Evolutionary conservation across 148 eudicot species (phyloP).

Genomic region (Arctostaphylos glauca): DNA sequence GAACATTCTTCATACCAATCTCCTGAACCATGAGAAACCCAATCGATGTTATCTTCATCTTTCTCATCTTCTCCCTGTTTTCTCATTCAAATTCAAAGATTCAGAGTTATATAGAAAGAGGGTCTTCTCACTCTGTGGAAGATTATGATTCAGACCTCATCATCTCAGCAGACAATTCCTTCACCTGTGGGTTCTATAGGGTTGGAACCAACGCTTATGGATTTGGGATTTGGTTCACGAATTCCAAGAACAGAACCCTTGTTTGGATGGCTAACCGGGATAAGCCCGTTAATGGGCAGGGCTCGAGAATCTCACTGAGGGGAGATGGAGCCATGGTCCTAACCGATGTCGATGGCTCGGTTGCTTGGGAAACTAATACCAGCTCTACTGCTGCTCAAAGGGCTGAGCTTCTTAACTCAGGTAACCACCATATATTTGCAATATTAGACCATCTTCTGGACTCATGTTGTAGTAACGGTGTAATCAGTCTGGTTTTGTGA

Average conservation of each 20-base stretch:
- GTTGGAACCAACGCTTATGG: conserved; percentile 38
- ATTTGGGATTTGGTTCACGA: conserved; percentile 45
- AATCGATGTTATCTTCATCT: neutral
- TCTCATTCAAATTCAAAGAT: conserved; percentile 13
- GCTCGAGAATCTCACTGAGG: conserved; percentile 25
- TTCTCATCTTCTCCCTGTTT: conserved; percentile 16
- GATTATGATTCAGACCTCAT: conserved; percentile 20
- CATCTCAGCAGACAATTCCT: conserved; percentile 30
- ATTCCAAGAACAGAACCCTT: conserved; percentile 29
- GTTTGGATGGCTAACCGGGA: conserved; percentile 49
- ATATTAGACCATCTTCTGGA: too few species aligned
- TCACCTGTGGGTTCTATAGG: conserved; percentile 38
- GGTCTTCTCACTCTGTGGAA: conserved; percentile 35
- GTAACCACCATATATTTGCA: neutral
- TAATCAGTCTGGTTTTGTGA: too few species aligned
- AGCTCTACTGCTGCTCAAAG: conserved; percentile 23
- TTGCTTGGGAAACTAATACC: conserved; percentile 43
- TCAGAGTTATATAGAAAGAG: conserved; percentile 18
- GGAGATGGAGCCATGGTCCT: conserved; percentile 31
- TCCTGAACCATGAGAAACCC: conserved; percentile 18
- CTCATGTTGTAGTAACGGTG: too few species aligned
- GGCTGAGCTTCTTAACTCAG: conserved; percentile 30
- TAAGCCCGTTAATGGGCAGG: conserved; percentile 36
- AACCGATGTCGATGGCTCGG: conserved; percentile 39
- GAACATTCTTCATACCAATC: neutral